Evolutionary conservation across 169 alveolate species (phyloP), one percentile per base, ranked within the genome.

Genomic region (Eimeria acervulina): DNA sequence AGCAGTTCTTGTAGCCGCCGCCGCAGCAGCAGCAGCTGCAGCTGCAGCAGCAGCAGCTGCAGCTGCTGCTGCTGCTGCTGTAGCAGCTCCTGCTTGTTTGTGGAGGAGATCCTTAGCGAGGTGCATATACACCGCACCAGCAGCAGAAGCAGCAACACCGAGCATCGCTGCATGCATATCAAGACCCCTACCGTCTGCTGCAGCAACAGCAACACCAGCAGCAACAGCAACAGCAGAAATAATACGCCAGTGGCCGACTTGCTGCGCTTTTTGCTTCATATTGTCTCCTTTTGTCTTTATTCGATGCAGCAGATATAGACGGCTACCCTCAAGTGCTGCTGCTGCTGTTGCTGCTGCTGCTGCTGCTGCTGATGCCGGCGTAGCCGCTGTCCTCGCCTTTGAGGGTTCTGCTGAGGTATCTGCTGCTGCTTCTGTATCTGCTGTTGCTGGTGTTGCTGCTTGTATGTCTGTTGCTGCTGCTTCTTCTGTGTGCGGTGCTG

Each of bases 51-150:
- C 55, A 7, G 55, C 12, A 7, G 55, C 55, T 47, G 55, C 55
- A 36, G 63, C 47, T 74, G 85, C 52, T 74, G 55, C 55, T 47
- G 47, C 84, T 19, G 84, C 55, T 72, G 42, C 84, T 19, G 84
- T 42, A n/a, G 51, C 84, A 15, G 84, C 84, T 72, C 19, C 51
- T 72, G 51, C 38, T 10, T 80, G 68, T 80, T 47, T 55, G 21
- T 38, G 47, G 8, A 72, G 26, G 47, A n/a, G n/a, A 38, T 72
- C 83, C 44, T 36, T n/a, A 38, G 83, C 83, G 40, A 72, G 83
- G 83, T 72, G 83, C 83, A 72, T 72, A 38, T 72, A 72, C 83
- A 72, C 83, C 83, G 83, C 83, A 38, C 83, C 83, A 72, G 83
- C 83, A 72, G 83, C 83, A n/a, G 83, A 72, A 31, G 83, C 83